Evolutionary conservation across 257 asterid species (phyloP).

Genomic region (Lavandula angustifolia): DNA sequence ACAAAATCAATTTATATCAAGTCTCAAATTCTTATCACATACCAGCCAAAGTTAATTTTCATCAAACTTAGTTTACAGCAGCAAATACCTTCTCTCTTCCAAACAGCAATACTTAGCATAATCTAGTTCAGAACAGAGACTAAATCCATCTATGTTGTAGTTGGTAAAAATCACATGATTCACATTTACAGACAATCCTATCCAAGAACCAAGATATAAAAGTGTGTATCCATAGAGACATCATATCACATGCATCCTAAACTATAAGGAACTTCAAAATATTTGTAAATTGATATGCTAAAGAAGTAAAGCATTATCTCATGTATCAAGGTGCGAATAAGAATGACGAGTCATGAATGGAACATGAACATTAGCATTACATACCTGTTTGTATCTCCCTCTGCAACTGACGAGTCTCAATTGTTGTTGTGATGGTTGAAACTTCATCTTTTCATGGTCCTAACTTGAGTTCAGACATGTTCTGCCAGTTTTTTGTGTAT

Average conservation of each 20-base stretch:
- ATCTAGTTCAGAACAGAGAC: neutral
- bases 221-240: neutral
- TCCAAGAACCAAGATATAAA: neutral
- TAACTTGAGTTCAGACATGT: too few relatives aligned
- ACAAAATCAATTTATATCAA: neutral
- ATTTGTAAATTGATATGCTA: neutral
- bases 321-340: conserved; percentile 5
- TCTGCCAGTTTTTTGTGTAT: too few relatives aligned
- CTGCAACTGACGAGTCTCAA: conserved; percentile 55
- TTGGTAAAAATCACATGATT: conserved; percentile 7
- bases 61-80: too few relatives aligned
- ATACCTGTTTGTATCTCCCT: conserved; percentile 74
- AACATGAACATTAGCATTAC: conserved; percentile 19
- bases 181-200: conserved; percentile 8
- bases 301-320: neutral
- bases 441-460: too few relatives aligned
- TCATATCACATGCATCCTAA: neutral
- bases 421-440: too few relatives aligned
- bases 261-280: neutral
- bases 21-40: neutral
- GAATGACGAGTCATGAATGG: too few relatives aligned
- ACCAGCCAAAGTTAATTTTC: neutral
- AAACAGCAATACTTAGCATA: too few relatives aligned
- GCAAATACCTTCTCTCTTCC: too few relatives aligned
- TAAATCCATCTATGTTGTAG: neutral